Evolutionary conservation across 306 rosid genomes (phyloP).

Genomic region (Vicia villosa): DNA sequence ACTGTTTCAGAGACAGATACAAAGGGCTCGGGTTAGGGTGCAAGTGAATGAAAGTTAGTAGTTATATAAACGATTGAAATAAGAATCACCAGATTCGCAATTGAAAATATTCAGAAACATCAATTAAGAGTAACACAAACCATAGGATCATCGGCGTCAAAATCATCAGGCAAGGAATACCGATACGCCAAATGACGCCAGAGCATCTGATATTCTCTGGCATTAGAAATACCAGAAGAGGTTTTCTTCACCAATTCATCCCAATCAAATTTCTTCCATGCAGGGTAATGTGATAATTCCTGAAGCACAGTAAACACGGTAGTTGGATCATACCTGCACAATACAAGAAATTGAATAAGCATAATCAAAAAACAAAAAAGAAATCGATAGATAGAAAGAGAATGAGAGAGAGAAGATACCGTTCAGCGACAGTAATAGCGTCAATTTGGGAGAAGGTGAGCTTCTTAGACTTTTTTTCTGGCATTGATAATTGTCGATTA

Average conservation of each 20-base stretch:
- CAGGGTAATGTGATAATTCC: constrained; percentile 57
- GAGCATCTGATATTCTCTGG: constrained; percentile 85
- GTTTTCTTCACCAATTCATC: constrained; percentile 66
- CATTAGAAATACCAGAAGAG: constrained; percentile 76
- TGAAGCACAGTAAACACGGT: constrained; percentile 69
- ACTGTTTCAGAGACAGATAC: background rate
- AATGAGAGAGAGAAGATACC: constrained; percentile 40
- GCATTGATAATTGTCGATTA: constrained; percentile 41
- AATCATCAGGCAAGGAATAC: constrained; percentile 43
- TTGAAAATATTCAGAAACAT: background rate
- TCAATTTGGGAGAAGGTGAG: constrained; percentile 56
- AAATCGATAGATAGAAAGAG: background rate
- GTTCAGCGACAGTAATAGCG: constrained; percentile 50
- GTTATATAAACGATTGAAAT: background rate
- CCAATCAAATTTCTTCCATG: constrained; percentile 74
- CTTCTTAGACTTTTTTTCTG: constrained; percentile 46
- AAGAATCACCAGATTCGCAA: background rate
- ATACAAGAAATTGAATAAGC: background rate
- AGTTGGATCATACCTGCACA: constrained; percentile 56
- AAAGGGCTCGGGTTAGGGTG: too few relatives aligned
- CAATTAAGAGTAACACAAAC: constrained; percentile 28
- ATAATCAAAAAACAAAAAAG: background rate
- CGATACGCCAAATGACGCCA: constrained; percentile 94
- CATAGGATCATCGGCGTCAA: constrained; percentile 61
- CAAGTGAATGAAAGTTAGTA: background rate